Evolutionary conservation across 768 basidiomycete species (phyloP).

Genomic region (Tephrocybe sp.): DNA sequence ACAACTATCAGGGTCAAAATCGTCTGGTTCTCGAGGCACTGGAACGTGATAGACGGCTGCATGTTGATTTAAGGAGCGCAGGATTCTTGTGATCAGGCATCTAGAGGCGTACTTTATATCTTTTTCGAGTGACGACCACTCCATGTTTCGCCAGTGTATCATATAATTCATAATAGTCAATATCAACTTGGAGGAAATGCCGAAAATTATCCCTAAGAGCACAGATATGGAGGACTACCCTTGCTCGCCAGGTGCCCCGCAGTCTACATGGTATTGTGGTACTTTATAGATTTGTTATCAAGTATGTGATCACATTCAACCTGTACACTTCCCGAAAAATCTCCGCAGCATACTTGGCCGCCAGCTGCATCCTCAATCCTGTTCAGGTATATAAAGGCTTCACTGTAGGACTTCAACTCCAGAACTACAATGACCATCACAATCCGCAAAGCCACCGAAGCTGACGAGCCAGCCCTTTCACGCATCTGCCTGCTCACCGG

Average conservation of each 20-base stretch:
- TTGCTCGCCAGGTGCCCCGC: too few species aligned
- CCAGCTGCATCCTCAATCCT: not conserved
- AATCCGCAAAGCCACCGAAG: conserved; percentile 55
- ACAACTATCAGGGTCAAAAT: conserved; percentile 41
- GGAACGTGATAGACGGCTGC: conserved; percentile 54
- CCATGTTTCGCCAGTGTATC: not conserved
- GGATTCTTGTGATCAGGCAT: conserved; percentile 49
- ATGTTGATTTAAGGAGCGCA: conserved; percentile 58
- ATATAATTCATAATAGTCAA: not conserved
- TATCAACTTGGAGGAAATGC: not conserved
- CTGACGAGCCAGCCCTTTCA: conserved; percentile 58
- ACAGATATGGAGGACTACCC: too few species aligned
- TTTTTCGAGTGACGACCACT: not conserved
- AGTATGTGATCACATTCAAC: not conserved
- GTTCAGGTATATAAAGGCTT: not conserved
- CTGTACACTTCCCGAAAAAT: not conserved
- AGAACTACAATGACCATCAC: conserved; percentile 33
- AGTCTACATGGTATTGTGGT: too few species aligned
- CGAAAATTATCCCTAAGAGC: not conserved
- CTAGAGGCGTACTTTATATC: not conserved
- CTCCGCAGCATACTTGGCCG: not conserved
- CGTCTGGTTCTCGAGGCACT: conserved; percentile 43
- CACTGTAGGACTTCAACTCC: not conserved
- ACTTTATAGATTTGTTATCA: too few species aligned
- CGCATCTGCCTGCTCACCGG: conserved; percentile 74